phyloP scores from a whole-genome alignment of 345 rosid genomes.

The Salix arbutifolia region DNA sequence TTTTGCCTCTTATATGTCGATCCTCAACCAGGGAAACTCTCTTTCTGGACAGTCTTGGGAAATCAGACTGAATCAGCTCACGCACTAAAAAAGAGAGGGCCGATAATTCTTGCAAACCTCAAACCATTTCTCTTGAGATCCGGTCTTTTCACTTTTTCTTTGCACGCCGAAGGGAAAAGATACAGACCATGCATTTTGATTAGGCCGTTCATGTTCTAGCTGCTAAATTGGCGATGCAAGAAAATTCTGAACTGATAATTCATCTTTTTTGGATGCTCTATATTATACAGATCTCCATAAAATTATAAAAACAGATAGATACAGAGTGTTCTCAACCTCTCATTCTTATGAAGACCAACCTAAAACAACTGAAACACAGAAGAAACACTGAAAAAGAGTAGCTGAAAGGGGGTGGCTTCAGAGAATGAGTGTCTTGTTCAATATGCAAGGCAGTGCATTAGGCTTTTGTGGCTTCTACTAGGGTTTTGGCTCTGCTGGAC shows the following conservation, averaged over 20 bases:
- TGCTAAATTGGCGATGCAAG: neutral
- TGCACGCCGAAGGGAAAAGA: neutral
- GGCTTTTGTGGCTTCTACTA: slow-evolving; percentile 59
- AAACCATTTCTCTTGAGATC: neutral
- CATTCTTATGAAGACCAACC: slow-evolving; percentile 18
- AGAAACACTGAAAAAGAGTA: slow-evolving; percentile 1
- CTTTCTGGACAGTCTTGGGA: neutral
- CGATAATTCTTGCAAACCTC: neutral
- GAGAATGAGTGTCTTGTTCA: neutral
- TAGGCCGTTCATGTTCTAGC: neutral
- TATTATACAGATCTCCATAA: slow-evolving; percentile 32
- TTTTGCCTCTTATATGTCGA: neutral
- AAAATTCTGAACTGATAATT: slow-evolving; percentile 25
- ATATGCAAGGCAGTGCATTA: slow-evolving; percentile 13
- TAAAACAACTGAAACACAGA: slow-evolving; percentile 7
- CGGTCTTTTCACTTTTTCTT: neutral
- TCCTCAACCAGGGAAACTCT: neutral
- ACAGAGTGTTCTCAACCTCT: slow-evolving; percentile 7
- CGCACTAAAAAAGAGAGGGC: neutral
- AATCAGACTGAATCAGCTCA: neutral
- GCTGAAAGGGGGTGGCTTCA: neutral
- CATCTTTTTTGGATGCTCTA: slow-evolving; percentile 33
- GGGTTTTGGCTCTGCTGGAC: slow-evolving; percentile 48
- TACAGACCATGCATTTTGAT: neutral
- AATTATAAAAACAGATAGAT: slow-evolving; percentile 19